Evolutionary conservation across 2,329 filamentous ascomycete species (phyloP).

Genomic region (Mycosphaerella arachidis): DNA sequence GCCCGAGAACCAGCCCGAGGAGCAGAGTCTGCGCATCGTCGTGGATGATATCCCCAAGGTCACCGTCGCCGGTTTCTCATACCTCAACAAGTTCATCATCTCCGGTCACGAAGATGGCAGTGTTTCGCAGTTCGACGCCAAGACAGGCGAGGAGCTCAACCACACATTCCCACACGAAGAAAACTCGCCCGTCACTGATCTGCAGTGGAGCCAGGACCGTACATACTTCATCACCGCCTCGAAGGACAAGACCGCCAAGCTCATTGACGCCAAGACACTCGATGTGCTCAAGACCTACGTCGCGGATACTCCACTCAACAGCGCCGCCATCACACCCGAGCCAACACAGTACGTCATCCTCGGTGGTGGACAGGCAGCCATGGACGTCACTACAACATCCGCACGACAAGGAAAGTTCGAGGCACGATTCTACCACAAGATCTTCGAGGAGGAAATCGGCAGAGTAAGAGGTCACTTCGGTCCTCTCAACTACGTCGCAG

Average conservation of each 20-base stretch:
- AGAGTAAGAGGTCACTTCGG: conserved; percentile 97
- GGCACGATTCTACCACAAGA: conserved; percentile 98
- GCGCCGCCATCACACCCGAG: conserved; percentile 85
- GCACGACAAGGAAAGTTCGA: conserved; percentile 98
- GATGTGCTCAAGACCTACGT: conserved; percentile 88
- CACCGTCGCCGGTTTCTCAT: conserved; percentile 95
- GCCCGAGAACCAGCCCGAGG: conserved; percentile 76
- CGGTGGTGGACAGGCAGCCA: conserved; percentile 94
- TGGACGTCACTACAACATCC: conserved; percentile 95
- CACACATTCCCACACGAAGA: conserved; percentile 82
- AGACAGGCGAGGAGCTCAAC: conserved; percentile 78
- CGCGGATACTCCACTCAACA: conserved; percentile 94
- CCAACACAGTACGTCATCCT: conserved; percentile 99
- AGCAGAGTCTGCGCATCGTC: conserved; percentile 79
- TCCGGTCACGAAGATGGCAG: conserved; percentile 95
- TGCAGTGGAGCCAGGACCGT: conserved; percentile 90
- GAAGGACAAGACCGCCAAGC: conserved; percentile 96
- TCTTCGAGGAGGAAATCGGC: conserved; percentile 98
- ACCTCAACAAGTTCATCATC: conserved; percentile 91
- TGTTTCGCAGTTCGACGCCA: conserved; percentile 84
- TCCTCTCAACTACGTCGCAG: conserved; percentile 91
- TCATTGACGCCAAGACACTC: conserved; percentile 80
- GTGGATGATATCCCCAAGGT: conserved; percentile 90
- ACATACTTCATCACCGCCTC: conserved; percentile 98
- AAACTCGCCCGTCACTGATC: conserved; percentile 77